Evolutionary conservation across 1,284 basidiomycete species (phyloP), one percentile per base, ranked within the genome.

Genomic region (Mycosarcoma mackinlayi): DNA sequence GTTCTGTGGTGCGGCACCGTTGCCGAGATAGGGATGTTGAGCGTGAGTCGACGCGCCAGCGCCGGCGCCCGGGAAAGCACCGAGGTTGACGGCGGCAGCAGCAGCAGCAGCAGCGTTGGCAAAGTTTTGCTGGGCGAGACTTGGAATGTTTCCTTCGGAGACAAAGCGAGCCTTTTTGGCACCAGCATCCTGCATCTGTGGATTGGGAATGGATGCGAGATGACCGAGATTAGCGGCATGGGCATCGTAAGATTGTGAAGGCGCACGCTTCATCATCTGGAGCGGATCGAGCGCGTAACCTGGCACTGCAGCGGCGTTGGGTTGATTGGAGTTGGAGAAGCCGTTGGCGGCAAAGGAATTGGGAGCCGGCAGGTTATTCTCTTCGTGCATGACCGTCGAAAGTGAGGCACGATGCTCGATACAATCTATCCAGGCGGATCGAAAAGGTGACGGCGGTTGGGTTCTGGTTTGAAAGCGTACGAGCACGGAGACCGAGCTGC

Each of bases 131-230:
- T 64, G 64, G 7, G 46, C 50, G 16, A 68, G 46, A 40, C 45
- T 66, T 14, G 69, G 70, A 21, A 76, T 65, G 64, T 76, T 73
- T 37, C 74, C 76, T 25, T 76, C 76, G 6, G 72, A 75, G 23
- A 76, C 72, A 38, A 74, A 78, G 42, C 76, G 73, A 2, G 74
- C 65, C 55, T 78, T 78, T 33, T 76, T 76, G 30, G 56, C 47
- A 27, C 45, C 56, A 3, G 60, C 58, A 25, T 55, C 56, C 4
- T 56, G 31, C 42, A 73, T 42, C 14, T 66, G 56, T 4, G 63
- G 4, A 39, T 54, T 54, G 25, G 58, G 55, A 3, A 61, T 30
- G 39, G 55, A 47, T 16, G 47, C 49, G 34, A 64, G 55, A 28
- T 62, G 53, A 18, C 64, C 66, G 11, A 67, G 51, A 9, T 49